These are phyloP conservation scores for Phlebopus sp. DNA, from an alignment of 1,284 basidiomycete species.

Conservation along the genomic window DNA sequence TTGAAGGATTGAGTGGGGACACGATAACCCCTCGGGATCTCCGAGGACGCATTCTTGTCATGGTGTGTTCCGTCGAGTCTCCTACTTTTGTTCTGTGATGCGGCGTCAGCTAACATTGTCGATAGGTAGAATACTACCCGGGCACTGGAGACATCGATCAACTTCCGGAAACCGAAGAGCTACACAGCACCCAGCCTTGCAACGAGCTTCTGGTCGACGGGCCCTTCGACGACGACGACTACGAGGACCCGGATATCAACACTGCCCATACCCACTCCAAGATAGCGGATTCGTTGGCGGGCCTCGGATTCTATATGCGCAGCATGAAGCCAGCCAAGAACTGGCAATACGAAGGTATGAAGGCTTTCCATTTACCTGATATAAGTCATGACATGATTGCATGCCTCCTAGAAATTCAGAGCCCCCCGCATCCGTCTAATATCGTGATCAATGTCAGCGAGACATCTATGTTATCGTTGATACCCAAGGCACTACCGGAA, in stretches of 20 bases:
- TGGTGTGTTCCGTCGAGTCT: constrained; percentile 39
- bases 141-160: constrained; percentile 8
- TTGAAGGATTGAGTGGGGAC: constrained; percentile 17
- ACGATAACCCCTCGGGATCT: constrained; percentile 46
- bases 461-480: constrained; percentile 39
- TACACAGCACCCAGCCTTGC: background rate
- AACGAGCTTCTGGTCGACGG: constrained; percentile 1
- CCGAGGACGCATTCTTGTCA: constrained; percentile 53
- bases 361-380: constrained; percentile 1
- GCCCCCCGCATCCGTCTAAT: constrained; percentile 41
- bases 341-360: constrained; percentile 44
- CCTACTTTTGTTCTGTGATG: too few species aligned
- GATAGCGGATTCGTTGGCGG: constrained; percentile 48
- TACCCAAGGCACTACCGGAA: constrained; percentile 33
- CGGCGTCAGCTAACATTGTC: background rate
- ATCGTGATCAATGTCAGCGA: constrained; percentile 64
- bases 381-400: background rate
- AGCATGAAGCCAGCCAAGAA: constrained; percentile 55
- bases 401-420: constrained; percentile 18
- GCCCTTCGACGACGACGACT: constrained; percentile 7
- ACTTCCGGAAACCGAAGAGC: constrained; percentile 1
- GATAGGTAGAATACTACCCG: constrained; percentile 57
- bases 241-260: constrained; percentile 12
- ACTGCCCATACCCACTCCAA: constrained; percentile 27
- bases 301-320: constrained; percentile 53